Evolutionary conservation across 257 asterid species (phyloP), one percentile per base, ranked within the genome.

Genomic region (Solanum etuberosum): DNA sequence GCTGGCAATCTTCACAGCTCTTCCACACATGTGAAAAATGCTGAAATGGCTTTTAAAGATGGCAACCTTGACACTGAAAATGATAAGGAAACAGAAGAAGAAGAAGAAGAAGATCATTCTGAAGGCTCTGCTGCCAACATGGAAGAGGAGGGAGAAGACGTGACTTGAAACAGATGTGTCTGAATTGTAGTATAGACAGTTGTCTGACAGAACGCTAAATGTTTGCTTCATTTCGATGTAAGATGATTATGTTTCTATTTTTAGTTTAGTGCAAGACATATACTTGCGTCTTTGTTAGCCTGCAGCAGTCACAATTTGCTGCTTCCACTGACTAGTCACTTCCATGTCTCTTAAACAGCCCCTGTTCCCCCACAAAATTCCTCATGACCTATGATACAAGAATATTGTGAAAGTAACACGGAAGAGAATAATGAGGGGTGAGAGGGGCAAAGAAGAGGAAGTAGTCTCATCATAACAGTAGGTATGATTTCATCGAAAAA

Each of bases 111-210:
- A 15, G 84, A 87, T 51, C 86, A 83, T 25, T 81, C 89, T 2
- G 87, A 25, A 78, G 37, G 84, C 27, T 78, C 87, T 11, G 74
- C 31, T 73, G 70, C 80, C 11, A 14, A 34, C n/a, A 37, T 63
- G 72, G 88, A 90, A 43, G 89, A 76, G 27, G 89, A 87, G 74
- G 85, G 40, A 48, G 43, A 81, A 81, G 43, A 48, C 85, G 15
- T 16, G 43, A 59, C 48, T 16, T 31, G 51, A 73, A 77, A 48
- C 31, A 46, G 86, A 84, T 42, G 87, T 91, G 43, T 88, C 84
- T 37, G 92, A 87, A 48, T 90, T 90, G 86, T 87, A 91, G 92
- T 51, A 20, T 48, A 81, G 35, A 18, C 67, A 48, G 43, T 77
- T 82, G 90, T 40, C 85, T 81, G 21, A 29, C 29, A 81, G 68